These are phyloP conservation scores for Tricholoma bakamatsutake DNA, from an alignment of 768 basidiomycete species.

Conservation along the genomic window DNA sequence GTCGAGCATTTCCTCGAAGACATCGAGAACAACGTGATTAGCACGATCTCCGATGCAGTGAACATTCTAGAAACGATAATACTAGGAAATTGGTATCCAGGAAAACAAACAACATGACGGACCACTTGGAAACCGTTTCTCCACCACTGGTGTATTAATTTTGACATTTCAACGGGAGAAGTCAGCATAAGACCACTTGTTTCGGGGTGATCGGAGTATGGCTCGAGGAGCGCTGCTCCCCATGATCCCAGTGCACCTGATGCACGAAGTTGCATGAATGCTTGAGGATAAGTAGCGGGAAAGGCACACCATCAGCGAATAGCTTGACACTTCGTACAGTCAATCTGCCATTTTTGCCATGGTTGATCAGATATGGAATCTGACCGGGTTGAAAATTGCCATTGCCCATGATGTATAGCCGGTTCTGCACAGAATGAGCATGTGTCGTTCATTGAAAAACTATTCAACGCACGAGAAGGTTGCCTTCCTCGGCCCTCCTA, in stretches of 20 bases:
- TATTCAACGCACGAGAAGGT: constrained; percentile 53
- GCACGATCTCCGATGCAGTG: constrained; percentile 89
- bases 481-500: constrained; percentile 64
- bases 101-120: constrained; percentile 21
- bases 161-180: constrained; percentile 44
- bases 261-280: background rate
- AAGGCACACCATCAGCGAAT: constrained; percentile 59
- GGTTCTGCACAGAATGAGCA: constrained; percentile 32
- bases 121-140: constrained; percentile 82
- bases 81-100: background rate
- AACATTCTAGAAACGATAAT: constrained; percentile 52
- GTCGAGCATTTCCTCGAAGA: constrained; percentile 63
- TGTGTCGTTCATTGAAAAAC: background rate
- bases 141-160: constrained; percentile 58
- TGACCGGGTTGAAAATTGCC: constrained; percentile 40
- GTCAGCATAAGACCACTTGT: constrained; percentile 66
- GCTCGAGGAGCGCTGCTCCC: constrained; percentile 83
- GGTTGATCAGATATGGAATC: constrained; percentile 52
- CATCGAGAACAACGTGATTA: constrained; percentile 76
- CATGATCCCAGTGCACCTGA: constrained; percentile 85
- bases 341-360: constrained; percentile 49
- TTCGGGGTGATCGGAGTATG: constrained; percentile 77
- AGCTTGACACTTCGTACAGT: constrained; percentile 68
- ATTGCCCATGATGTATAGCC: constrained; percentile 58
- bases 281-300: background rate